Conservation (phyloP, 192 early-diverging fungal species). For the Backusella macrospora region DNA sequence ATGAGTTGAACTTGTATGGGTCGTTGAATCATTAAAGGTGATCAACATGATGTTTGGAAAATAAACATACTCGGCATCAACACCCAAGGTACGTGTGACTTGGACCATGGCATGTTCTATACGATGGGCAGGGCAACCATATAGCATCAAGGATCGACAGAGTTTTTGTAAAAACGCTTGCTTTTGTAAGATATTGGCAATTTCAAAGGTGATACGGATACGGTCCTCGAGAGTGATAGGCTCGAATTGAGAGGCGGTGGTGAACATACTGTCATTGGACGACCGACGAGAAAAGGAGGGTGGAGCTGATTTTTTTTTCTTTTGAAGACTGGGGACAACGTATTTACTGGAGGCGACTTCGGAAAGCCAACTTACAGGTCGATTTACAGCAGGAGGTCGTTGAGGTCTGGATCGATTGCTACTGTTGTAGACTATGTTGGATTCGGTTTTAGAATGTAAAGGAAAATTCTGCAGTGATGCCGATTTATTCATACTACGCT, state of each 20-base stretch:
- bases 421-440: background rate
- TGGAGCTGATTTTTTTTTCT: slow-evolving; percentile 7
- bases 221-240: slow-evolving; percentile 49
- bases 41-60: slow-evolving; percentile 73
- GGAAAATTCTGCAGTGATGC: background rate
- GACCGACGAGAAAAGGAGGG: slow-evolving; percentile 29
- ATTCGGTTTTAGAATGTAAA: background rate
- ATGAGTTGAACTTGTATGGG: slow-evolving; percentile 73
- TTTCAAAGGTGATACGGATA: slow-evolving; percentile 53
- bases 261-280: slow-evolving; percentile 31
- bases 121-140: slow-evolving; percentile 70
- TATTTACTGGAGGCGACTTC: slow-evolving; percentile 21
- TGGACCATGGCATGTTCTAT: slow-evolving; percentile 66
- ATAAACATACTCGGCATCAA: slow-evolving; percentile 66
- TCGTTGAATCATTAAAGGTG: slow-evolving; percentile 68
- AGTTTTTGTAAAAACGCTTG: slow-evolving; percentile 65
- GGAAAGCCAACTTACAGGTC: slow-evolving; percentile 30
- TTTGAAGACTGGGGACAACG: slow-evolving; percentile 31
- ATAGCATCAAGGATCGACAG: slow-evolving; percentile 68
- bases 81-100: slow-evolving; percentile 60
- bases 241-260: slow-evolving; percentile 32
- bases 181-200: slow-evolving; percentile 69
- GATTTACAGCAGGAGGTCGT: slow-evolving; percentile 11
- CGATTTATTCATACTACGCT: background rate
- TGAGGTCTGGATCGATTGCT: background rate